phyloP scores from a whole-genome alignment of 78 protist genomes.

The Dictyostelium brefeldianum region DNA sequence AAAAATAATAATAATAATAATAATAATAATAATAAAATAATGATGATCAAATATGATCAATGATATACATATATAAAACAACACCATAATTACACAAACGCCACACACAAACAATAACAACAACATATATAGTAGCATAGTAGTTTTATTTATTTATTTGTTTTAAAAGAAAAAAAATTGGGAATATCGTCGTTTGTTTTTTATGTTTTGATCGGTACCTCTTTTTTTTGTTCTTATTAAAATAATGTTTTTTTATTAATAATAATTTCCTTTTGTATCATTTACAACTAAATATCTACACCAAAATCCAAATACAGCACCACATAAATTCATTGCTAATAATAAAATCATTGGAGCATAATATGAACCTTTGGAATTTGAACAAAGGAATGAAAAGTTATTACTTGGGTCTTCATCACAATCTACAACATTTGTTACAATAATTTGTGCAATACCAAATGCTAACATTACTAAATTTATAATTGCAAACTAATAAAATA shows the following conservation, averaged over 20 bases:
- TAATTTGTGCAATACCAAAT: slow-evolving; percentile 76
- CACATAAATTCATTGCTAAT: slow-evolving; percentile 50
- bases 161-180: no score
- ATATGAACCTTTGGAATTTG: slow-evolving; percentile 41
- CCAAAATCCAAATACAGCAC: slow-evolving; percentile 20
- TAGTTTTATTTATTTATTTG: no score
- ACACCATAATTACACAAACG: no score
- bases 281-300: slow-evolving; percentile 22
- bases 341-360: slow-evolving; percentile 63
- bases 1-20: no score
- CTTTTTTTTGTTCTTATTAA: not conserved
- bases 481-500: slow-evolving; percentile 58
- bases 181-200: no score
- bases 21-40: no score
- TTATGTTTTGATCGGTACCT: no score
- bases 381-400: slow-evolving; percentile 67
- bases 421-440: slow-evolving; percentile 46
- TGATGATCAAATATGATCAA: no score
- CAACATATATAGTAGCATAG: no score
- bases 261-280: slow-evolving; percentile 68
- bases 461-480: slow-evolving; percentile 48
- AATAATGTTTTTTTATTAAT: slow-evolving; percentile 13
- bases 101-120: no score
- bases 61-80: no score
- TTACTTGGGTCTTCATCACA: slow-evolving; percentile 36